These are phyloP conservation scores for Picochlorum sp. DNA, from an alignment of 139 green algal species.

Conservation along the genomic window DNA sequence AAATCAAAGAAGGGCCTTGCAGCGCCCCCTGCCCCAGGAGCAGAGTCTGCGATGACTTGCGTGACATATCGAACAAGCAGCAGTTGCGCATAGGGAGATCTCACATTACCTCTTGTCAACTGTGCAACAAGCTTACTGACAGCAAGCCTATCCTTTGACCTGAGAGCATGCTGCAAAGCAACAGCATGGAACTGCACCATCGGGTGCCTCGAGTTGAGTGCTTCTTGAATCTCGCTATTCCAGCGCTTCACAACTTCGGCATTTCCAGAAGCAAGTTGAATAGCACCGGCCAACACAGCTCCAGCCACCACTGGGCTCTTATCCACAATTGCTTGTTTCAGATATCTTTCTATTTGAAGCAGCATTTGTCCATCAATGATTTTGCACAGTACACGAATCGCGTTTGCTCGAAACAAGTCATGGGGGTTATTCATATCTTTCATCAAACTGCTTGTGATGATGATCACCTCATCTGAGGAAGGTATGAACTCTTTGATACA, in stretches of 20 bases:
- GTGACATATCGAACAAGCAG: conserved; percentile 88
- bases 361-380: conserved; percentile 90
- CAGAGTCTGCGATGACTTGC: conserved; percentile 59
- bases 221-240: conserved; percentile 93
- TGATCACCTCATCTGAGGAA: conserved; percentile 91
- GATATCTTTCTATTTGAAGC: conserved; percentile 75
- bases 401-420: conserved; percentile 92
- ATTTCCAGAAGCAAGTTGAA: conserved; percentile 68
- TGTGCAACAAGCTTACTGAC: conserved; percentile 94
- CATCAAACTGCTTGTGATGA: conserved; percentile 96
- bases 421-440: conserved; percentile 98
- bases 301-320: conserved; percentile 64
- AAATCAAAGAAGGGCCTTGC: conserved; percentile 94
- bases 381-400: conserved; percentile 92
- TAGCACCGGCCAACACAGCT: conserved; percentile 71
- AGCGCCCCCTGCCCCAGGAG: conserved; percentile 31
- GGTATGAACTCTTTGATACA: conserved; percentile 98
- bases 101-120: conserved; percentile 66
- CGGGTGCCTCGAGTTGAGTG: conserved; percentile 67
- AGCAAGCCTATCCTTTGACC: conserved; percentile 82
- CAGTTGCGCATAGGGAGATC: conserved; percentile 89
- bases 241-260: conserved; percentile 95
- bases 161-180: conserved; percentile 84
- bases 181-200: conserved; percentile 97
- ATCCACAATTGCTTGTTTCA: conserved; percentile 98